Conservation (phyloP, 169 alveolate genomes). For the Hammondia hammondi region DNA sequence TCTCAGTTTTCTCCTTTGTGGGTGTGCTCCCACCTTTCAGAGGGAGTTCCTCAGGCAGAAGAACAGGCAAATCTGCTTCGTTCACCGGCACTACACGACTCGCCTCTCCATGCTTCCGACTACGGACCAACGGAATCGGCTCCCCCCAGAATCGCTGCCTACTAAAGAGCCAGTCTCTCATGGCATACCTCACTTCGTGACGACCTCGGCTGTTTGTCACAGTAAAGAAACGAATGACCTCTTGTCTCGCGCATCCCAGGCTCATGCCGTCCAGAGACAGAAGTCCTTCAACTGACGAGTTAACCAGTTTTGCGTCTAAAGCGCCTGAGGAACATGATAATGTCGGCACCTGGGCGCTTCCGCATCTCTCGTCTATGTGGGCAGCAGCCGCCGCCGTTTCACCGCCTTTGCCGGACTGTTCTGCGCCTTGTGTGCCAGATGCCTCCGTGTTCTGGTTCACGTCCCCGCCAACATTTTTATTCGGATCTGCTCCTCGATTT, state of each 20-base stretch:
- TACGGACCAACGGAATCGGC: conserved; percentile 88
- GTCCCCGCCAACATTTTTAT: no score
- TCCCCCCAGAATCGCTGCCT: conserved; percentile 95
- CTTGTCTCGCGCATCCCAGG: neutral
- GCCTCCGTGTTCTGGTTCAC: no score
- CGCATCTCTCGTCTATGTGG: neutral
- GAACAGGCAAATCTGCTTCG: conserved; percentile 64
- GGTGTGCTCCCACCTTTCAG: neutral
- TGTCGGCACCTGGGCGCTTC: neutral
- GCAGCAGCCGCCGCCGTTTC: neutral
- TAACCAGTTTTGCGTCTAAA: neutral
- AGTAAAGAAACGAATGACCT: neutral
- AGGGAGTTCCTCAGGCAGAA: conserved; percentile 57
- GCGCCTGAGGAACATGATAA: neutral
- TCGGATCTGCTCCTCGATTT: no score
- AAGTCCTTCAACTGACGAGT: neutral
- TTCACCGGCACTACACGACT: conserved; percentile 60
- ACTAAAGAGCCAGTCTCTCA: conserved; percentile 92
- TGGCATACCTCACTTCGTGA: conserved; percentile 60
- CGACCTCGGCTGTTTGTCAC: neutral
- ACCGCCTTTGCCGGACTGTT: no score
- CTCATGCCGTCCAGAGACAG: neutral
- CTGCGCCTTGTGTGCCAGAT: no score
- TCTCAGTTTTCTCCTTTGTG: neutral
- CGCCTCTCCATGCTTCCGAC: conserved; percentile 31